Conservation (phyloP, 371 early-diverging fungal species). For the Smittium culicis region DNA sequence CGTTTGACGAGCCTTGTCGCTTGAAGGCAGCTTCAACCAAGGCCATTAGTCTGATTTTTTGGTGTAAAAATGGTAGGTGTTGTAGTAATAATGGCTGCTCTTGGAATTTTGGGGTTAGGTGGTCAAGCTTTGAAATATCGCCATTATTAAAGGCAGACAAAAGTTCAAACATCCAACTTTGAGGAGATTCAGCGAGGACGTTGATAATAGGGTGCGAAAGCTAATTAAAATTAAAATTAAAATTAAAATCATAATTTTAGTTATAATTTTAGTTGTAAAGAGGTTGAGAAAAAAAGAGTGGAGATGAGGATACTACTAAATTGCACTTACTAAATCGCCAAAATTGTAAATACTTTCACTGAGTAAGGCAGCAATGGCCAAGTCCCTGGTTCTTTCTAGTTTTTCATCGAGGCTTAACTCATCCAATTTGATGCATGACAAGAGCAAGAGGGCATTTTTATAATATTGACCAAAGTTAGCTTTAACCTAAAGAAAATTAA, state of each 20-base stretch:
- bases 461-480: constrained; percentile 86
- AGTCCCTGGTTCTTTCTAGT: constrained; percentile 74
- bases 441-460: constrained; percentile 79
- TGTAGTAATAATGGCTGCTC: constrained; percentile 62
- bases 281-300: no score
- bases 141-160: constrained; percentile 89
- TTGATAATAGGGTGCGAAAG: constrained; percentile 90
- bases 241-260: no score
- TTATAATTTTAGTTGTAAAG: no score
- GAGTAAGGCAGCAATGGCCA: constrained; percentile 78
- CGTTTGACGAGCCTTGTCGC: constrained; percentile 50
- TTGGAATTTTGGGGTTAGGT: constrained; percentile 40
- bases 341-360: constrained; percentile 96
- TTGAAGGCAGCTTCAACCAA: constrained; percentile 87
- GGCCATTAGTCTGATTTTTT: constrained; percentile 94
- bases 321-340: constrained; percentile 72
- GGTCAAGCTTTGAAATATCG: constrained; percentile 81
- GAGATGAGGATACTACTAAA: no score
- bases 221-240: constrained; percentile 26
- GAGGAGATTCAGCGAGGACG: constrained; percentile 54
- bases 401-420: constrained; percentile 61
- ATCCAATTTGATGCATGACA: constrained; percentile 76
- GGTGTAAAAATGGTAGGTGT: constrained; percentile 56
- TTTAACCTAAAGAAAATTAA: constrained; percentile 77
- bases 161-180: constrained; percentile 74